Percentiles rank a stretch among this genome's conserved stretches.
phyloP scores from a whole-genome alignment of 164 flowering plant species.

The Piper longum region DNA sequence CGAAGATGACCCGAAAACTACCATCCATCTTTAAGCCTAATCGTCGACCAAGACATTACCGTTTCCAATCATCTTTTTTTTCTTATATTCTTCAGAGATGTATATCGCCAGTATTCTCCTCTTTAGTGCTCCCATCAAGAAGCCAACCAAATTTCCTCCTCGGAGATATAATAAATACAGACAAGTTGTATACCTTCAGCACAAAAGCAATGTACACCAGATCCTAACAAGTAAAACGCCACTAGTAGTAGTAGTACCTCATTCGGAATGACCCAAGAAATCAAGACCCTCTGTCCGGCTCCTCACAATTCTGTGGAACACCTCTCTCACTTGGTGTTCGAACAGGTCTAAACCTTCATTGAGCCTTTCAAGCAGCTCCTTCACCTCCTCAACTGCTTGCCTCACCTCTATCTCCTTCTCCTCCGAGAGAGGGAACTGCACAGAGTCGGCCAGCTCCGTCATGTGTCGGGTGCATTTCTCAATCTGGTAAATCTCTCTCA shows the following conservation, averaged over 20 bases:
- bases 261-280: conserved; percentile 33
- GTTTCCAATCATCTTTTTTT: too few relatives aligned
- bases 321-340: conserved; percentile 77
- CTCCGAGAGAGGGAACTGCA: conserved; percentile 48
- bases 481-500: conserved; percentile 66
- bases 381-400: conserved; percentile 39
- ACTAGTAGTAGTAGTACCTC: not conserved
- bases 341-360: conserved; percentile 63
- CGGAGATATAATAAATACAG: too few relatives aligned
- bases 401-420: conserved; percentile 57
- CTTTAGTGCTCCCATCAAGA: too few relatives aligned
- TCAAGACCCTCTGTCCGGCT: conserved; percentile 80
- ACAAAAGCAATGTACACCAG: not conserved
- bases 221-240: not conserved
- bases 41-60: too few relatives aligned
- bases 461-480: conserved; percentile 51
- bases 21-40: too few relatives aligned
- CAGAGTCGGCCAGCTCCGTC: conserved; percentile 49
- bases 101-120: too few relatives aligned
- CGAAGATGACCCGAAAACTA: too few relatives aligned
- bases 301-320: conserved; percentile 63
- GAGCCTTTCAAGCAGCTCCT: conserved; percentile 27
- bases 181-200: too few relatives aligned
- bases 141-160: too few relatives aligned
- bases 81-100: too few relatives aligned